Evolutionary conservation across 306 rosid genomes (phyloP).

Genomic region (Prunus dulcis): DNA sequence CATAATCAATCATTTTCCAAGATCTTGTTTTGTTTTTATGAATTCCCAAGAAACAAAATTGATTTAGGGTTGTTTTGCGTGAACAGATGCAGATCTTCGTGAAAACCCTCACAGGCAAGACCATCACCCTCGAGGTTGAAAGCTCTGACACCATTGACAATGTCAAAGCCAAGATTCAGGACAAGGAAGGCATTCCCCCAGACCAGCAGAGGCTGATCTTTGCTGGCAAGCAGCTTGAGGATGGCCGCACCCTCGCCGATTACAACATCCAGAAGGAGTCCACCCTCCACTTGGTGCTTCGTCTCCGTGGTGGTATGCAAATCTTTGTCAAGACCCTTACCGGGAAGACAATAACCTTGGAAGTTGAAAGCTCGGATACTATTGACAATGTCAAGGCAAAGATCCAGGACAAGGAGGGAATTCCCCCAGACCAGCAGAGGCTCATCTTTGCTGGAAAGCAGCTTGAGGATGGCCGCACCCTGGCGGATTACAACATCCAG

Average conservation of each 20-base stretch:
- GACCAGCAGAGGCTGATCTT: conserved; percentile 26
- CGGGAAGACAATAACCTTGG: conserved; percentile 22
- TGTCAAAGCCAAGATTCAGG: conserved; percentile 25
- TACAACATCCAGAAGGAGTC: conserved; percentile 23
- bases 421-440: conserved; percentile 22
- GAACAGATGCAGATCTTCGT: conserved; percentile 25
- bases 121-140: conserved; percentile 23
- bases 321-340: conserved; percentile 25
- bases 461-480: conserved; percentile 23
- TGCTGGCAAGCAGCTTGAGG: conserved; percentile 26
- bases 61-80: not conserved
- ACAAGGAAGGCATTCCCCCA: conserved; percentile 24
- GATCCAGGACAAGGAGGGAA: conserved; percentile 25
- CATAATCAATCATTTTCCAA: not conserved
- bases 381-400: conserved; percentile 24
- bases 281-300: conserved; percentile 22
- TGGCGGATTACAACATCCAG: conserved; percentile 22
- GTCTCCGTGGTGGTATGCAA: conserved; percentile 28
- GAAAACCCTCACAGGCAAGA: conserved; percentile 28
- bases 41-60: not conserved
- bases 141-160: conserved; percentile 22
- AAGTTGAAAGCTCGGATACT: conserved; percentile 19
- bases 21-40: no score
- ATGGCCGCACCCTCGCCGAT: conserved; percentile 12
- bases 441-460: conserved; percentile 23